Evolutionary conservation across 768 basidiomycete genomes (phyloP).

Genomic region (Pholiota molesta): DNA sequence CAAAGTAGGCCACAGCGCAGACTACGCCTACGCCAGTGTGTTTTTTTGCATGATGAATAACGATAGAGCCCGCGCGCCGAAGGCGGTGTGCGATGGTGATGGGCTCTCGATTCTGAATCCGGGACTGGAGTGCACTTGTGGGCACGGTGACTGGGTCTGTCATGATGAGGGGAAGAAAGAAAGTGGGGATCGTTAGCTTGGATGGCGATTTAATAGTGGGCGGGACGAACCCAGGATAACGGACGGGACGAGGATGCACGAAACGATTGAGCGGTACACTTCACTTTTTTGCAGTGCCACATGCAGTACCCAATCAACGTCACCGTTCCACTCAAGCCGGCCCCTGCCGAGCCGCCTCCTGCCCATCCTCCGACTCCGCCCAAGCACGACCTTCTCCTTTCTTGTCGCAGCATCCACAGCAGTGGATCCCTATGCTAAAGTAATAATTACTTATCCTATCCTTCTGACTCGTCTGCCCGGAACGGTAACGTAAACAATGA

Average conservation of each 20-base stretch:
- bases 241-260: conserved; percentile 35
- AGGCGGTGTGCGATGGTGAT: conserved; percentile 24
- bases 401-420: background rate
- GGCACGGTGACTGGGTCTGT: conserved; percentile 22
- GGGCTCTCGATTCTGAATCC: background rate
- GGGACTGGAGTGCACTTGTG: conserved; percentile 5
- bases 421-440: background rate
- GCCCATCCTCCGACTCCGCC: background rate
- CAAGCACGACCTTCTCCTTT: background rate
- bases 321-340: conserved; percentile 8
- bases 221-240: conserved; percentile 42
- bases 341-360: background rate
- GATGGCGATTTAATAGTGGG: conserved; percentile 29
- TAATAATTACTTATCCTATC: background rate
- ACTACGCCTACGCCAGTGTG: conserved; percentile 86
- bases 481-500: background rate
- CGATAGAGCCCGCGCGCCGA: conserved; percentile 31
- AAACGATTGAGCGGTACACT: conserved; percentile 43
- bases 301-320: conserved; percentile 17
- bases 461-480: background rate
- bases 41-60: conserved; percentile 55
- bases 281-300: conserved; percentile 22
- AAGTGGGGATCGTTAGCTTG: conserved; percentile 17
- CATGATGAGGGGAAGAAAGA: conserved; percentile 28
- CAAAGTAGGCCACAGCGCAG: conserved; percentile 88